Conservation (phyloP, 345 rosid genomes). For the Populus euphratica region DNA sequence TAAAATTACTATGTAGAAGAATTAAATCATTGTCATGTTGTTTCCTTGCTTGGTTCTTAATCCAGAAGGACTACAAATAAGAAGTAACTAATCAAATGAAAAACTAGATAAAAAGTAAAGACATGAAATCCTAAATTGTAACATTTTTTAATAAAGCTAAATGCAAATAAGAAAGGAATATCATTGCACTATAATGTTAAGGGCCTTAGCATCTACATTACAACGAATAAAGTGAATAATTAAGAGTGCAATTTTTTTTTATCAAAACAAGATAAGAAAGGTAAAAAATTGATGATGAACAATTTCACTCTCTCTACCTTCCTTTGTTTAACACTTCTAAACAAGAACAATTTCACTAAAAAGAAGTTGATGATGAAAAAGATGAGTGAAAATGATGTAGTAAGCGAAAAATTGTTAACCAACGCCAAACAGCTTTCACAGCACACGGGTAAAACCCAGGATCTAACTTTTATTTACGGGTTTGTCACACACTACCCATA, state of each 20-base stretch:
- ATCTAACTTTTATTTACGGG: too few relatives aligned
- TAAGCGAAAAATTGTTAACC: too few relatives aligned
- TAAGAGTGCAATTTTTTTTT: background rate
- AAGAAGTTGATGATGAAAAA: too few relatives aligned
- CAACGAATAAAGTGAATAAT: background rate
- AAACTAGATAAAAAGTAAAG: background rate
- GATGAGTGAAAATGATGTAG: too few relatives aligned
- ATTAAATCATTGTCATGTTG: slow-evolving; percentile 28
- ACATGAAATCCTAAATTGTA: background rate
- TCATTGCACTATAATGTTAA: background rate
- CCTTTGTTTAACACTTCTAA: too few relatives aligned
- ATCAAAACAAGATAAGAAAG: background rate
- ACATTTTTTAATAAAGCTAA: background rate
- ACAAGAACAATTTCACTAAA: too few relatives aligned
- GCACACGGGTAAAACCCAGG: too few relatives aligned
- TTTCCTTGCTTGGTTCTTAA: slow-evolving; percentile 57
- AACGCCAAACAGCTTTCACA: too few relatives aligned
- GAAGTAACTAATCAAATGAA: slow-evolving; percentile 8
- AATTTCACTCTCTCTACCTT: too few relatives aligned
- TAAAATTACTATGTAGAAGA: slow-evolving; percentile 45
- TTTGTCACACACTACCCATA: too few relatives aligned
- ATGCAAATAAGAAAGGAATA: background rate
- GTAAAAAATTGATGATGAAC: background rate
- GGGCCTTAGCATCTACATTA: background rate
- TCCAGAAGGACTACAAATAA: slow-evolving; percentile 74